phyloP scores from a whole-genome alignment of 306 rosid species.

The Biancaea sappan region DNA sequence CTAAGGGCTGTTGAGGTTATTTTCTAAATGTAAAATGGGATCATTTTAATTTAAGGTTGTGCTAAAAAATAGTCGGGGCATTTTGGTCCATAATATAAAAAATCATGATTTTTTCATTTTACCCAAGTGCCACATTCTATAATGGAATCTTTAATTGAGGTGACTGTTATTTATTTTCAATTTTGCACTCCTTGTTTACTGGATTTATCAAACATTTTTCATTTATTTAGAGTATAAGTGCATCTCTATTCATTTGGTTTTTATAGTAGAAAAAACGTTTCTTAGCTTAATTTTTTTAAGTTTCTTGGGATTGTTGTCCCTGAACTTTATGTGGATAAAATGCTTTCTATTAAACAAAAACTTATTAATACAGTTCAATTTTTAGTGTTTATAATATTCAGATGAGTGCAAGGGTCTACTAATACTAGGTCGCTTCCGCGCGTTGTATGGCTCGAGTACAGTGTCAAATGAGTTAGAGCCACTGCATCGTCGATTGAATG shows the following conservation, averaged over 20 bases:
- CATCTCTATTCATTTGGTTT: background rate
- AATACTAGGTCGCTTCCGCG: too few species aligned
- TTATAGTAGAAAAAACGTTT: background rate
- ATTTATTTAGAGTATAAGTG: background rate
- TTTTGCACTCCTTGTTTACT: background rate
- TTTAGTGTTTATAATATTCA: background rate
- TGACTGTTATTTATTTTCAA: background rate
- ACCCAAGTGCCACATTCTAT: background rate
- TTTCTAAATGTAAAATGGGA: slow-evolving; percentile 11
- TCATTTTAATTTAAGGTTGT: slow-evolving; percentile 12
- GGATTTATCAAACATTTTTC: background rate
- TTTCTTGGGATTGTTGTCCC: background rate
- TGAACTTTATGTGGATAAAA: background rate
- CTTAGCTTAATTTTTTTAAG: background rate
- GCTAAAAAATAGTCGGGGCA: slow-evolving; percentile 14
- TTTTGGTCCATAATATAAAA: background rate
- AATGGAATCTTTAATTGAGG: background rate
- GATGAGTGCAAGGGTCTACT: too few species aligned
- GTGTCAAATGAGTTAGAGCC: too few species aligned
- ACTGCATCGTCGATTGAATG: too few species aligned
- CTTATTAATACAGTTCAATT: background rate
- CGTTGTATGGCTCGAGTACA: too few species aligned
- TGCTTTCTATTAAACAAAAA: background rate
- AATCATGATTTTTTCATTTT: background rate
- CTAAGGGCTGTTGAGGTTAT: slow-evolving; percentile 4